These are phyloP conservation scores for Scedosporium aurantiacum DNA, from an alignment of 2,329 filamentous ascomycete species.

Conservation along the genomic window DNA sequence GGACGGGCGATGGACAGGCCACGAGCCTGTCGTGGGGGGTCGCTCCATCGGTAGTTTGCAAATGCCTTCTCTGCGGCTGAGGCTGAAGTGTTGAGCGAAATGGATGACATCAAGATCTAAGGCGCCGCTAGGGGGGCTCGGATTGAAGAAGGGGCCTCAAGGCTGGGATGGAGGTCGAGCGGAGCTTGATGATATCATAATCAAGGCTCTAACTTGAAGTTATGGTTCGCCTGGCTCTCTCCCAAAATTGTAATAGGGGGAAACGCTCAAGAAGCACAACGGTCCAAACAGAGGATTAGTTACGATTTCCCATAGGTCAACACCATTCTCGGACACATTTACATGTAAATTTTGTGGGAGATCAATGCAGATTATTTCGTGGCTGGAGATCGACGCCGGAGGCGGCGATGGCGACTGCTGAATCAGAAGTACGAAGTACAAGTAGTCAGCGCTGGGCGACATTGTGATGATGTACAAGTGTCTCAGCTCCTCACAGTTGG, in stretches of 20 bases:
- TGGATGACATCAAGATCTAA: neutral
- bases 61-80: neutral
- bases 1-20: constrained; percentile 14
- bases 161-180: neutral
- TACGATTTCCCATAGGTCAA: neutral
- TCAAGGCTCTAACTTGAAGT: neutral
- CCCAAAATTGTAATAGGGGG: neutral
- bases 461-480: no score
- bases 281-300: neutral
- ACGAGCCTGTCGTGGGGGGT: constrained; percentile 8
- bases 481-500: no score
- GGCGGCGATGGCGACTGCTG: no score
- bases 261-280: neutral
- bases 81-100: neutral
- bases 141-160: neutral
- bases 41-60: constrained; percentile 8
- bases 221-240: neutral
- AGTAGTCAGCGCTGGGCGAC: no score
- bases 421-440: no score
- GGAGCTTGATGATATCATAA: neutral
- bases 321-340: neutral
- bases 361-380: no score
- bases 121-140: neutral
- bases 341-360: no score
- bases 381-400: no score